Evolutionary conservation across 1,284 basidiomycete species (phyloP), one percentile per base, ranked within the genome.

Genomic region (Ganoderma lingzhi): DNA sequence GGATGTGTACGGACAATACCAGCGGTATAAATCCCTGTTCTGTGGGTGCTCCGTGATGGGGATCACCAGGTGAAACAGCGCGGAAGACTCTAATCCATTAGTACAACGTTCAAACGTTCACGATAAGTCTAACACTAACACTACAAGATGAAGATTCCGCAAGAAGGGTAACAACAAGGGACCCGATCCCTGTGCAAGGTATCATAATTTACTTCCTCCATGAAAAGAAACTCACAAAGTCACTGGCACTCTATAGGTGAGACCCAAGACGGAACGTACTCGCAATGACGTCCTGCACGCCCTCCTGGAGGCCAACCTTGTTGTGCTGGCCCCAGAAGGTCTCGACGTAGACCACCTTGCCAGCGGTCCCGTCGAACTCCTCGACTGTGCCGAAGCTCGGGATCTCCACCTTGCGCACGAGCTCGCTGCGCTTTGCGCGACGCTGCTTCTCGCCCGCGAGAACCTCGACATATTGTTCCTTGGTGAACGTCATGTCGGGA

Each of bases 241-340:
- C 23, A 23, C 23, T 8, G 35, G 8, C 35, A 12, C 30, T 56
- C 62, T 64, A 68, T 19, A 35, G 35, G 53, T 65, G 62, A 12
- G 17, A 32, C 5, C 68, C 72, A 17, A 71, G 70, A 42, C 63
- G 64, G 78, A 91, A 92, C n/a, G 82, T 81, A 35, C 76, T 83
- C 53, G 86, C 84, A 62, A 95, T 90, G 44, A 89, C 81, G 77
- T 94, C 92, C 71, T 94, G 88, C 32, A 93, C 84, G 2, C 91
- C 92, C 72, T 94, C 93, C 72, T 91, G 86, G 6, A 86, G 77
- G 5, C 88, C 91, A n/a, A 94, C 76, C 66, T 84, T 82, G 70
- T 90, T 86, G 74, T 95, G 93, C 1, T 84, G 85, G 6, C 93
- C 93, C 71, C 83, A 87, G 48, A 84, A 76, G 2, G 88, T 87